Conservation (phyloP, 768 basidiomycete genomes). For the Plicaturopsis crispa region DNA sequence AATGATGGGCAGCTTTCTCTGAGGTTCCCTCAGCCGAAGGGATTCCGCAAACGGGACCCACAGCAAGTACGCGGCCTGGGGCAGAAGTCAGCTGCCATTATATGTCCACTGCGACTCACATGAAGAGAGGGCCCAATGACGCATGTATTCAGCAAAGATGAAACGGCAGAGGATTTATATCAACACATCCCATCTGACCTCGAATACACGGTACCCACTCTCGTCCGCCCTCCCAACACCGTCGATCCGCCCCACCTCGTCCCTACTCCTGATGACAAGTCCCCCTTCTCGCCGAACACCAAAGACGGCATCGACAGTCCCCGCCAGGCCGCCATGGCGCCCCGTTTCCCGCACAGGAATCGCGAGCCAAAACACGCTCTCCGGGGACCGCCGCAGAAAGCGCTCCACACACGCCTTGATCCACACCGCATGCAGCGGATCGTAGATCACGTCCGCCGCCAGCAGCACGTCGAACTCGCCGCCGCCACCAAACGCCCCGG, state of each 20-base stretch:
- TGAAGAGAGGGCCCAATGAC: too few relatives aligned
- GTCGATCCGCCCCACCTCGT: slow-evolving; percentile 38
- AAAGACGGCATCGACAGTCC: slow-evolving; percentile 53
- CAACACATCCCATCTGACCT: slow-evolving; percentile 74
- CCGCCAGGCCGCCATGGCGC: slow-evolving; percentile 50
- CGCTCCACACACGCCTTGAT: slow-evolving; percentile 54
- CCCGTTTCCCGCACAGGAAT: slow-evolving; percentile 61
- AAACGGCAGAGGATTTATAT: too few relatives aligned
- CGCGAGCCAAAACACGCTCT: slow-evolving; percentile 59
- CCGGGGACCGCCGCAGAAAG: slow-evolving; percentile 28
- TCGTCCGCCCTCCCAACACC: slow-evolving; percentile 66
- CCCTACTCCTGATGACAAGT: slow-evolving; percentile 26
- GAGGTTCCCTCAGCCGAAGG: too few relatives aligned
- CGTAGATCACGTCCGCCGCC: slow-evolving; percentile 77
- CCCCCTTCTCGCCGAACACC: slow-evolving; percentile 1
- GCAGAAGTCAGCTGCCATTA: too few relatives aligned
- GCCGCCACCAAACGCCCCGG: slow-evolving; percentile 21
- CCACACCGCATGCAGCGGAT: slow-evolving; percentile 62
- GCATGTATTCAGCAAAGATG: too few relatives aligned
- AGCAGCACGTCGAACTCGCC: slow-evolving; percentile 45
- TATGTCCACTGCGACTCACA: too few relatives aligned
- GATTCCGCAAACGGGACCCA: too few relatives aligned
- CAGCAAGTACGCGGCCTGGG: too few relatives aligned
- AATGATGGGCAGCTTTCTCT: too few relatives aligned
- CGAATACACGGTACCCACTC: slow-evolving; percentile 57